These are phyloP conservation scores for Lasiodiplodia sp. DNA, from an alignment of 2,329 filamentous ascomycete genomes.

Conservation along the genomic window DNA sequence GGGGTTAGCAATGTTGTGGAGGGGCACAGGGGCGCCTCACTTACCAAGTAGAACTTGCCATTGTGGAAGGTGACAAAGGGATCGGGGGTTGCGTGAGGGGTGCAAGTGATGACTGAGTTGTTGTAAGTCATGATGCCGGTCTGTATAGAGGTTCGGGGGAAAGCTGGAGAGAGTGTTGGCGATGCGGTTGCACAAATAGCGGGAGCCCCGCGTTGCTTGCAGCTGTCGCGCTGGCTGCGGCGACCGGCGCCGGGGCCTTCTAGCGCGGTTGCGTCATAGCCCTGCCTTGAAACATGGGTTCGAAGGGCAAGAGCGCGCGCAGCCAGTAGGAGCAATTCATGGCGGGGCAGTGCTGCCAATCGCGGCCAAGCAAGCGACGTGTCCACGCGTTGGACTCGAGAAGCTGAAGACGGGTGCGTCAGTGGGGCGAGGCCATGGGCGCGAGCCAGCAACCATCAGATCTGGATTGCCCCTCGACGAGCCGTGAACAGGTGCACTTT, in stretches of 20 bases:
- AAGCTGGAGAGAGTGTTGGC: conserved; percentile 1
- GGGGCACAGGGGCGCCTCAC: conserved; percentile 13
- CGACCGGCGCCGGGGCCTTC: conserved; percentile 2
- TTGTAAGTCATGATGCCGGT: conserved; percentile 40
- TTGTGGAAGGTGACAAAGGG: conserved; percentile 54
- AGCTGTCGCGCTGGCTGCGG: background rate
- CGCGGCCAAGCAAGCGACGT: conserved; percentile 4
- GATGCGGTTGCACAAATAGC: conserved; percentile 19
- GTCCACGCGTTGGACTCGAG: background rate
- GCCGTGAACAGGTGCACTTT: background rate
- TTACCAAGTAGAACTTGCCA: conserved; percentile 53
- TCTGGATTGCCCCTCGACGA: background rate
- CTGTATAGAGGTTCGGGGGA: conserved; percentile 12
- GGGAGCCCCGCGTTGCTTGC: background rate
- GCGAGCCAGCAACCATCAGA: background rate
- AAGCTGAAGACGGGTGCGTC: background rate
- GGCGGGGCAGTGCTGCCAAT: conserved; percentile 16
- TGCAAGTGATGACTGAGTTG: conserved; percentile 52
- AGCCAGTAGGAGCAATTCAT: background rate
- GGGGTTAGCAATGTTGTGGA: background rate
- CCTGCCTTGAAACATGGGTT: conserved; percentile 16
- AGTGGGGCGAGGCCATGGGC: background rate
- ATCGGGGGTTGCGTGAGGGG: conserved; percentile 51
- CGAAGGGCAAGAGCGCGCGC: background rate
- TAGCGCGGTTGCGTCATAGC: conserved; percentile 24